Evolutionary conservation across 1,284 basidiomycete species (phyloP).

Genomic region (Entoloma clypeatum): DNA sequence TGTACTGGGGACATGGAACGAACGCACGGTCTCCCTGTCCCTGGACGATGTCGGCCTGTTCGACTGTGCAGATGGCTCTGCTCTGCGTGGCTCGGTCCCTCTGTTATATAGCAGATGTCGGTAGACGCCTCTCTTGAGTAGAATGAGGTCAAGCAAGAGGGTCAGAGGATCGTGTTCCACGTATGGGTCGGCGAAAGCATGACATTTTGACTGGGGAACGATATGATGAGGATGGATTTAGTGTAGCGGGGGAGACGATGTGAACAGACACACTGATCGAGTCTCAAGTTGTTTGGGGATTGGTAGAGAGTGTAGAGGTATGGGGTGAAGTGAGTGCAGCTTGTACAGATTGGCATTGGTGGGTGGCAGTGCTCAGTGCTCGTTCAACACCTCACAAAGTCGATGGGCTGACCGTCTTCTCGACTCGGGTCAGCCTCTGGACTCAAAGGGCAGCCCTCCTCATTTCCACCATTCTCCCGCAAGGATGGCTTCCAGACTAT

Average conservation of each 20-base stretch:
- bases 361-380: too few relatives aligned
- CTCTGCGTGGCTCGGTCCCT: slow-evolving; percentile 56
- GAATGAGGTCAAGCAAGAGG: slow-evolving; percentile 79
- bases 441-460: too few relatives aligned
- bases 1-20: neutral
- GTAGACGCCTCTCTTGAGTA: slow-evolving; percentile 85
- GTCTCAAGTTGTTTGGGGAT: slow-evolving; percentile 77
- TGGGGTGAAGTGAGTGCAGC: slow-evolving; percentile 62
- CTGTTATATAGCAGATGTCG: slow-evolving; percentile 89
- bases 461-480: slow-evolving; percentile 6
- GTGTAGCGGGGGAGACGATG: slow-evolving; percentile 6
- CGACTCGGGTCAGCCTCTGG: too few relatives aligned
- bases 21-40: slow-evolving; percentile 22
- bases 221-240: slow-evolving; percentile 3
- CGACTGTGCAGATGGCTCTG: slow-evolving; percentile 12
- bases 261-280: slow-evolving; percentile 72
- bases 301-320: slow-evolving; percentile 84
- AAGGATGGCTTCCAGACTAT: slow-evolving; percentile 17
- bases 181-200: slow-evolving; percentile 81
- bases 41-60: slow-evolving; percentile 12
- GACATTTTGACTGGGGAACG: slow-evolving; percentile 50
- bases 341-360: slow-evolving; percentile 89
- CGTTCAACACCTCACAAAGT: too few relatives aligned
- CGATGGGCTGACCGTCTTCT: too few relatives aligned
- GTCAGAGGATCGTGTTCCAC: slow-evolving; percentile 83